phyloP scores from a whole-genome alignment of 2,329 filamentous ascomycete genomes.

The Cladobotryum protrusum region DNA sequence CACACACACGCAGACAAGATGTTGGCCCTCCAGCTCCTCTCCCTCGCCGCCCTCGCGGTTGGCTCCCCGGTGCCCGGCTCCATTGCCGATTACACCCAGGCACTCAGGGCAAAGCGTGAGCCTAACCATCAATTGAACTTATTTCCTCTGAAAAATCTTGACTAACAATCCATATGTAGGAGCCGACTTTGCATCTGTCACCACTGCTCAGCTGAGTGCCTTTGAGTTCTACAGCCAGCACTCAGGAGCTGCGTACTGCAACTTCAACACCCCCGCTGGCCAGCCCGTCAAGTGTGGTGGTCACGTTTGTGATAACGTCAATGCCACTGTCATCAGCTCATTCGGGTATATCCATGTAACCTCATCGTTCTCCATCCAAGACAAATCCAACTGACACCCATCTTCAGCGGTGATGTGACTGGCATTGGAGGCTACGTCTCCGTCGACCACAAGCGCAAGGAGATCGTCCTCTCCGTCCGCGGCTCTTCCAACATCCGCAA shows the following conservation, averaged over 20 bases:
- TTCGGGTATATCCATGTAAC: conserved; percentile 28
- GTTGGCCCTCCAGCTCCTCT: conserved; percentile 21
- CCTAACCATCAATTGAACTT: not conserved
- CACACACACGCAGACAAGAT: conserved; percentile 12
- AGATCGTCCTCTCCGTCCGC: conserved; percentile 56
- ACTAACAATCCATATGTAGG: not conserved
- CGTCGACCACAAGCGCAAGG: conserved; percentile 39
- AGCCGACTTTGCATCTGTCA: conserved; percentile 17
- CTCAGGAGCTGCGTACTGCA: conserved; percentile 49
- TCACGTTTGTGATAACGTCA: conserved; percentile 38
- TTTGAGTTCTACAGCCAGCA: conserved; percentile 47
- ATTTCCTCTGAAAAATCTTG: no score
- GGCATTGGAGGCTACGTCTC: conserved; percentile 47
- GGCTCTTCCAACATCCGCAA: conserved; percentile 55
- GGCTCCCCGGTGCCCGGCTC: conserved; percentile 18
- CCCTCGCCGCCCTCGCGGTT: conserved; percentile 20
- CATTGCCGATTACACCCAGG: conserved; percentile 19
- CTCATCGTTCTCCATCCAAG: not conserved
- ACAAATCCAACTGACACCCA: conserved; percentile 7
- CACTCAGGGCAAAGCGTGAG: conserved; percentile 31
- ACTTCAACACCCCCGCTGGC: conserved; percentile 35
- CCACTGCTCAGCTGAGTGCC: conserved; percentile 28
- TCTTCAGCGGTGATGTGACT: conserved; percentile 32
- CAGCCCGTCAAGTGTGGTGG: conserved; percentile 37
- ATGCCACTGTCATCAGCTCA: conserved; percentile 37